Percentiles rank a stretch among this genome's conserved stretches.
phyloP scores from a whole-genome alignment of 2,329 filamentous ascomycete species.

The Nannizziopsis barbatae region DNA sequence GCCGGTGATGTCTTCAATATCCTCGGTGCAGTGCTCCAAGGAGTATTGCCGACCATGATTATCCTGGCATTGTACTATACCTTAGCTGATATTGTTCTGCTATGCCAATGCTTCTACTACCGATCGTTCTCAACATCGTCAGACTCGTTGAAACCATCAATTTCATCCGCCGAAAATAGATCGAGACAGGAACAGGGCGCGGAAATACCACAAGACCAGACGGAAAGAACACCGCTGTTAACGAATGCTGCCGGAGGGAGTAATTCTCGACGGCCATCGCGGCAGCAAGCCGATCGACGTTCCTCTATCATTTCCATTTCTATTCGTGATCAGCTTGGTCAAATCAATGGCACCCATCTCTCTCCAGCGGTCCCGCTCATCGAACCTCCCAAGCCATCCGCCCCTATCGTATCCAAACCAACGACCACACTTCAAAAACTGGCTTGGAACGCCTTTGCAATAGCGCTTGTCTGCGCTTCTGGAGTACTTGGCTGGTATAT shows the following conservation, averaged over 20 bases:
- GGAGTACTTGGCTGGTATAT: slow-evolving; percentile 82
- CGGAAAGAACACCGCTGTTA: slow-evolving; percentile 20
- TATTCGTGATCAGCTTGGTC: slow-evolving; percentile 39
- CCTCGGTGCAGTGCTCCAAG: slow-evolving; percentile 78
- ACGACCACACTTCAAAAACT: slow-evolving; percentile 36
- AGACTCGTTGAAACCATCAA: slow-evolving; percentile 12
- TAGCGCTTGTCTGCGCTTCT: slow-evolving; percentile 71
- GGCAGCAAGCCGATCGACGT: slow-evolving; percentile 13
- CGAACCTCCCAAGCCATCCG: slow-evolving; percentile 33
- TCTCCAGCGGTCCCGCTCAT: slow-evolving; percentile 76
- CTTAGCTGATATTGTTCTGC: slow-evolving; percentile 75
- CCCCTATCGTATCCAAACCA: slow-evolving; percentile 18
- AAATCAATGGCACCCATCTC: slow-evolving; percentile 55
- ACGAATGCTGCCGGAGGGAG: background rate
- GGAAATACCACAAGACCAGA: slow-evolving; percentile 5
- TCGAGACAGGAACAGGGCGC: background rate
- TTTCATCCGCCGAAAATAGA: background rate
- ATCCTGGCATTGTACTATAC: slow-evolving; percentile 94
- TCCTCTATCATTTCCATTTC: slow-evolving; percentile 21
- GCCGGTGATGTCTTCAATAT: slow-evolving; percentile 95
- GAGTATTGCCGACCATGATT: slow-evolving; percentile 88
- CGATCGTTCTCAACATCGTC: slow-evolving; percentile 53
- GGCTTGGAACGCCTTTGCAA: slow-evolving; percentile 61
- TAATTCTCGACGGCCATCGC: background rate
- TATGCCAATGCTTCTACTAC: slow-evolving; percentile 92